Base-by-base conservation (phyloP, 306 rosid genomes). In the Rosa multiflora region DNA sequence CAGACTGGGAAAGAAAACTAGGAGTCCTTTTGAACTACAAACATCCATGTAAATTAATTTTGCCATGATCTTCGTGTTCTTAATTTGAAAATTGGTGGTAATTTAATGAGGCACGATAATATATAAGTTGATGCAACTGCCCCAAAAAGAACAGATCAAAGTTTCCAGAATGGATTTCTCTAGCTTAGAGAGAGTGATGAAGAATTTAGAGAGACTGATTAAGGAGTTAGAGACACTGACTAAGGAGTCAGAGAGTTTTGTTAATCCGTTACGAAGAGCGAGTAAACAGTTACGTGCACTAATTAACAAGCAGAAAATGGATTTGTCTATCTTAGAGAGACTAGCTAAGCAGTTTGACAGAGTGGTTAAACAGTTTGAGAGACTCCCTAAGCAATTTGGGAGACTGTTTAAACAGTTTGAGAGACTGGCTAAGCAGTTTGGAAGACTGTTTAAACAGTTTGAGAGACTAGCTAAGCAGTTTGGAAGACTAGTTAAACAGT, bases 1-100 rank as follows among this genome's bases (percentile, higher is more conserved):
- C 56, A 13, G 42, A 70, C 74, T 70, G 56, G 56, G 74, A 46
- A 68, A 70, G 21, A 44, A 23, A 70, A 70, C 74, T 11, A 70
- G 55, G 74, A 70, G 21, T 5, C 26, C 26, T 20, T 20, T 13
- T 7, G 7, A 55, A 55, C 23, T 55, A 17, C 26, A 18, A 55
- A 55, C 62, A 51, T 15, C 6, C 56, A 51, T 15, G 56, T 15
- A 51, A 51, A 14, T 14, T 51, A 51, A 51, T 11, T 2, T 11
- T 5, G 49, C 11, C 49, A 10, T 46, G 13, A 9, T 12, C 18
- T 51, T 51, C 56, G 56, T 51, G 56, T 51, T 51, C 56, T 55
- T 55, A 1, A 20, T 55, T 18, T 17, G 1, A 6, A 55, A 15
- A 6, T 6, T 20, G 7, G 6, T 55, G 62, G 26, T 6, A 18